Base-by-base conservation (phyloP, 2,329 filamentous ascomycete species). In the Aphanocladium album region DNA sequence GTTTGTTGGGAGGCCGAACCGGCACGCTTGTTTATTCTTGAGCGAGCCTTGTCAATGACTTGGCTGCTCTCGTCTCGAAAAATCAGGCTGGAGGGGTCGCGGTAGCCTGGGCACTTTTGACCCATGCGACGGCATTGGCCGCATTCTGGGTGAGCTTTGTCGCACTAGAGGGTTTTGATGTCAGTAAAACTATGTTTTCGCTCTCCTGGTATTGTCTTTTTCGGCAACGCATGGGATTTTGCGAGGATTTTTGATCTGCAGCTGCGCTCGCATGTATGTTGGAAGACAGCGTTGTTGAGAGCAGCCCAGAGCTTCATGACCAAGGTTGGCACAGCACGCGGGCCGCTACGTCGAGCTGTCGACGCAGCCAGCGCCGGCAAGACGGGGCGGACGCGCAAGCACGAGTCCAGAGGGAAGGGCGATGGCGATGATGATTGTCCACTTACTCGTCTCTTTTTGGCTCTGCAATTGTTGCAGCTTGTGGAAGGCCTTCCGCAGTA, bases 1-100 rank as follows among this genome's bases (percentile, higher is more conserved):
- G 50, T 2, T 25, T 61, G 52, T 51, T 47, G 50, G 16, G 58
- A 35, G n/a, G 51, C 17, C 17, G 35, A 23, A 21, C 49, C 50
- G 27, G 60, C 25, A 7, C 50, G 54, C 27, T 62, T 62, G 54
- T 56, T 58, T 8, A 62, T 41, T 46, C 37, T 58, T 2, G 60
- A 62, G 30, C 54, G 47, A 49, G 55, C 60, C 55, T 57, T 62
- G 33, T 62, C 60, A 54, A 62, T 62, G 47, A 57, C 54, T 45
- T 62, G 60, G 21, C 60, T 62, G 60, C 60, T 62, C 57, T 62
- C 60, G 50, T 62, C 60, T 14, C 60, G 60, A 21, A 62, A 58
- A 43, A 62, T 62, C 19, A 62, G 54, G 55, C 60, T 56, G 35
- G 53, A 58, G 30, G 55, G 60, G 55, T 62, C 60, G 17, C 60